Percentiles rank a stretch among this genome's conserved stretches.
Evolutionary conservation across 768 basidiomycete species (phyloP).

Genomic region (Pisolithus albus): DNA sequence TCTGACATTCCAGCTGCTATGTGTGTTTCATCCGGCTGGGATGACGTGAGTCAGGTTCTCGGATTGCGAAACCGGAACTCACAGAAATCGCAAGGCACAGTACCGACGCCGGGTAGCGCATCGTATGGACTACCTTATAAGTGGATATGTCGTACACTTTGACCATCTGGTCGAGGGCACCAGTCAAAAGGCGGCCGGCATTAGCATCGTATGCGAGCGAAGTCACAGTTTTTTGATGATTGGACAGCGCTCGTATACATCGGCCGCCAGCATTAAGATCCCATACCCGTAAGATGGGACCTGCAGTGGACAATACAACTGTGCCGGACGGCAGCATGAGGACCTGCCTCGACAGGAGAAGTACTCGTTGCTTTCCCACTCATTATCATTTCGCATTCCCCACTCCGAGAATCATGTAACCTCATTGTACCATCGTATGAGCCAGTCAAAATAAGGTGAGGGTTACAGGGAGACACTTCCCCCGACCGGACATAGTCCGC

Average conservation of each 20-base stretch:
- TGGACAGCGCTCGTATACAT: slow-evolving; percentile 86
- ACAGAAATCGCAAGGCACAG: slow-evolving; percentile 90
- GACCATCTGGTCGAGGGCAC: slow-evolving; percentile 93
- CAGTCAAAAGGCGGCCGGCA: slow-evolving; percentile 77
- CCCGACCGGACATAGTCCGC: slow-evolving; percentile 96
- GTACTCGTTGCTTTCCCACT: slow-evolving; percentile 29
- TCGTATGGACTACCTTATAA: slow-evolving; percentile 95
- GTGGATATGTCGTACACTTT: slow-evolving; percentile 95
- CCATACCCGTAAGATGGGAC: slow-evolving; percentile 92
- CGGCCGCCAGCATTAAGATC: slow-evolving; percentile 88
- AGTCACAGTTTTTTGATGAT: slow-evolving; percentile 98
- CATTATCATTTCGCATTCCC: slow-evolving; percentile 81
- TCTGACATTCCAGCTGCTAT: slow-evolving; percentile 97
- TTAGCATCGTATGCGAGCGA: slow-evolving; percentile 74
- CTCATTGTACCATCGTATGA: slow-evolving; percentile 92
- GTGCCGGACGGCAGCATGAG: slow-evolving; percentile 89
- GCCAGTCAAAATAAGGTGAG: slow-evolving; percentile 81
- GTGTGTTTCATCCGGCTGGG: slow-evolving; percentile 91
- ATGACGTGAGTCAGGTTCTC: slow-evolving; percentile 5
- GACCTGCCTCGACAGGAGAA: slow-evolving; percentile 85
- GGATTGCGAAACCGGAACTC: slow-evolving; percentile 23
- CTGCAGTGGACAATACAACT: slow-evolving; percentile 77
- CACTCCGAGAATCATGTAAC: slow-evolving; percentile 81
- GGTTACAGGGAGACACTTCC: slow-evolving; percentile 75
- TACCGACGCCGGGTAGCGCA: slow-evolving; percentile 94